Evolutionary conservation across 495 filamentous ascomycete species (phyloP), one percentile per base, ranked within the genome.

Genomic region (Aspergillus haitiensis): DNA sequence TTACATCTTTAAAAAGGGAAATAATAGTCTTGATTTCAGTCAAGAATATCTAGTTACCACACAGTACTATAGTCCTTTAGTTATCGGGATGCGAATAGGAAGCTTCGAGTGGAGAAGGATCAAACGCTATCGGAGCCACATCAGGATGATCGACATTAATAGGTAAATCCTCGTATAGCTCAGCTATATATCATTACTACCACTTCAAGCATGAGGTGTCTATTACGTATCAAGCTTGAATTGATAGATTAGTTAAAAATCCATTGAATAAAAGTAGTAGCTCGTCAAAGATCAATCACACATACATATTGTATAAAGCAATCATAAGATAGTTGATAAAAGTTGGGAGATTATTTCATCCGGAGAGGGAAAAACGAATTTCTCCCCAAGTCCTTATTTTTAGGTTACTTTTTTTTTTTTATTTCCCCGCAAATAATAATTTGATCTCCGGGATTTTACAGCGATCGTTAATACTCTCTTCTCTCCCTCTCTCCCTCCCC

Each of bases 331-430:
- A n/a, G n/a, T n/a, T 40, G 15, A 47, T 18, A 47, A 47, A 18
- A 9, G 7, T 15, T 18, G 0, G 9, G 6, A 21, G 13, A 18
- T 9, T 18, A 47, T 21, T 47, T n/a, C 39, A 2, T 7, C 21
- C 56, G 36, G 46, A 44, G 13, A 5, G 46, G 56, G 48, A 52
- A 52, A 57, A 59, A 52, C 21, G 35, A 36, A 31, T 42, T 58
- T 56, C 54, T 48, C 54, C 54, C 36, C 54, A 31, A n/a, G n/a
- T 49, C 39, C 57, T 36, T 18, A 36, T 4, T 21, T 32, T 34
- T 32, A 37, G 13, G 21, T 49, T 34, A n/a, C 2, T 49, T 11
- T 40, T 45, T 33, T 48, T 56, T 32, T 48, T 6, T 16, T 58
- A 16, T 39, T 48, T 58, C 13, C 27, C 42, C 44, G 44, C 44